These are phyloP conservation scores for Jasminum sambac DNA, from an alignment of 257 asterid genomes.

Conservation along the genomic window DNA sequence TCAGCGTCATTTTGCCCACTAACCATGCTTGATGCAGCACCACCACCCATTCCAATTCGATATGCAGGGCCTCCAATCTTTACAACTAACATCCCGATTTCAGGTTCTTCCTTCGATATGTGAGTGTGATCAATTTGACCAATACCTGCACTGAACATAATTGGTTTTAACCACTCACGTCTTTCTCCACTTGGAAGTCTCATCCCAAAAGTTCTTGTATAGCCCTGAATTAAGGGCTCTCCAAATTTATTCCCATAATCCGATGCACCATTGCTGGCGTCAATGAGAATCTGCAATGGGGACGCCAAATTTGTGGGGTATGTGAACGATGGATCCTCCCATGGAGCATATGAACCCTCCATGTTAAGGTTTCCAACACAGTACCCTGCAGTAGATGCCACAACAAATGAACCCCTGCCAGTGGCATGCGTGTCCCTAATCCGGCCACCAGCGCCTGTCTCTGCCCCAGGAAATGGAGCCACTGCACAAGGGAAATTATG, in stretches of 20 bases:
- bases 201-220: conserved; percentile 87
- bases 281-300: conserved; percentile 84
- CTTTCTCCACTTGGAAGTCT: conserved; percentile 86
- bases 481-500: conserved; percentile 98
- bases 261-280: conserved; percentile 94
- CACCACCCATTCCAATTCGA: conserved; percentile 98
- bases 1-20: conserved; percentile 96
- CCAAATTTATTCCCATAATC: conserved; percentile 95
- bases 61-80: conserved; percentile 98
- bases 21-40: conserved; percentile 99
- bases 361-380: conserved; percentile 90
- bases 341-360: conserved; percentile 86
- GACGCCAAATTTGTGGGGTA: conserved; percentile 84
- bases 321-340: conserved; percentile 82
- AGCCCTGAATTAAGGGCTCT: conserved; percentile 95
- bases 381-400: conserved; percentile 91
- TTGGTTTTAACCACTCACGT: conserved; percentile 95
- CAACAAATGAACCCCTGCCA: conserved; percentile 86
- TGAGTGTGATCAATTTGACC: conserved; percentile 88
- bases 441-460: conserved; percentile 97
- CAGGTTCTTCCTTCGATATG: conserved; percentile 83
- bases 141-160: conserved; percentile 94
- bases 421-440: conserved; percentile 97
- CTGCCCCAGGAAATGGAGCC: conserved; percentile 99
- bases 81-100: conserved; percentile 89